phyloP scores from a whole-genome alignment of 2,329 filamentous ascomycete genomes.

The Colletotrichum ledebouriae region DNA sequence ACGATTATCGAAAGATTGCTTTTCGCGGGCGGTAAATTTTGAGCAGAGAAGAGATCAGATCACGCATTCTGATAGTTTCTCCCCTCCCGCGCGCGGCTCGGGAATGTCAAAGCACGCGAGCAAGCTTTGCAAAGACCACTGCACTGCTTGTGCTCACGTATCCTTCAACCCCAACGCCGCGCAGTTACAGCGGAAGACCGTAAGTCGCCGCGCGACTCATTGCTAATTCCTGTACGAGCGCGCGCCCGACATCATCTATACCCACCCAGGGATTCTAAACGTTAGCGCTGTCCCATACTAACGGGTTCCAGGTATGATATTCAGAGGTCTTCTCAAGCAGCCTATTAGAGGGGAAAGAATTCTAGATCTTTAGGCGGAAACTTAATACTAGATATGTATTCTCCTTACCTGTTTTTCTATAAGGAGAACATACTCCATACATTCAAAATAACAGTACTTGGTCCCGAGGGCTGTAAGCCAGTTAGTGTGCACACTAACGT shows the following conservation, averaged over 20 bases:
- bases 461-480: too few relatives aligned
- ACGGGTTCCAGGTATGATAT: too few relatives aligned
- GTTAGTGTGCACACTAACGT: too few relatives aligned
- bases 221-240: not conserved
- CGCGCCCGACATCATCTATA: not conserved
- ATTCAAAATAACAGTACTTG: too few relatives aligned
- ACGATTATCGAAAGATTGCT: conserved; percentile 3
- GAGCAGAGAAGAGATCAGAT: not conserved
- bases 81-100: conserved; percentile 32
- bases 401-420: too few relatives aligned
- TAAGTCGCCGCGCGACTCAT: not conserved
- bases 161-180: not conserved
- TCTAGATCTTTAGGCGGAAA: too few relatives aligned
- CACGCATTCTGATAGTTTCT: not conserved
- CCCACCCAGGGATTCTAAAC: too few relatives aligned
- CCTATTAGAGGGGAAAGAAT: too few relatives aligned
- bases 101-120: not conserved
- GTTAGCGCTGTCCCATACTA: too few relatives aligned
- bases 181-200: not conserved
- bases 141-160: conserved; percentile 4
- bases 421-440: too few relatives aligned
- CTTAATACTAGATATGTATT: too few relatives aligned
- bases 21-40: not conserved
- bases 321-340: too few relatives aligned
- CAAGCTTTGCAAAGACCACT: not conserved